Conservation (phyloP, 768 basidiomycete species). For the Tricholoma furcatifolium region DNA sequence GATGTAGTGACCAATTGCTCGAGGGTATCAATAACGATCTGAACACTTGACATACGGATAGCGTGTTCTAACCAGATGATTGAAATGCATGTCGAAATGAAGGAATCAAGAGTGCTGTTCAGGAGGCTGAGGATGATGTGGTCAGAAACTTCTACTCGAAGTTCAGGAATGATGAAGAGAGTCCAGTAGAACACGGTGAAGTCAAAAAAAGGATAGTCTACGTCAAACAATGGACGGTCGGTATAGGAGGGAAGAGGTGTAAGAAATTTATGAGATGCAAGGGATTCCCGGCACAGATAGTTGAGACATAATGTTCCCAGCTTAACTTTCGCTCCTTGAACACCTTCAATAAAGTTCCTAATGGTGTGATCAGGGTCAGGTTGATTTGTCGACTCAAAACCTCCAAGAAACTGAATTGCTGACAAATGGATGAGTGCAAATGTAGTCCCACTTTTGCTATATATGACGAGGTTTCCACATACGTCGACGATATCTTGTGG, state of each 20-base stretch:
- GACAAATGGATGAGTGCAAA: constrained; percentile 2
- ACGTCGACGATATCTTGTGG: neutral
- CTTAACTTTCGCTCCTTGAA: neutral
- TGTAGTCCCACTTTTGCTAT: too few relatives aligned
- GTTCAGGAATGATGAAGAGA: neutral
- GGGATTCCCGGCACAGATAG: neutral
- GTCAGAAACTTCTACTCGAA: neutral
- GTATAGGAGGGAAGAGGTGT: neutral
- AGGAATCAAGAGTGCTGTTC: too few relatives aligned
- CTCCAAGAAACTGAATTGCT: neutral
- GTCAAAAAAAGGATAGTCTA: neutral
- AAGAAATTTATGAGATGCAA: neutral
- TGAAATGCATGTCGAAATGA: too few relatives aligned
- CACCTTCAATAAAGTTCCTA: neutral
- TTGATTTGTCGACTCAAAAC: neutral
- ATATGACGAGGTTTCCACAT: neutral
- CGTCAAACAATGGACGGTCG: neutral
- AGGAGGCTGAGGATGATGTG: too few relatives aligned
- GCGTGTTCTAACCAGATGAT: too few relatives aligned
- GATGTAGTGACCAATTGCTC: too few relatives aligned
- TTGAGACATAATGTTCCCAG: constrained; percentile 1
- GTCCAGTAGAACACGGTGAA: constrained; percentile 4
- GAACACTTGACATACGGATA: too few relatives aligned
- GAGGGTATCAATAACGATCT: too few relatives aligned
- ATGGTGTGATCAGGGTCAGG: neutral